Conservation (phyloP, 208 protist genomes). For the Tritrichomonas musculus region DNA sequence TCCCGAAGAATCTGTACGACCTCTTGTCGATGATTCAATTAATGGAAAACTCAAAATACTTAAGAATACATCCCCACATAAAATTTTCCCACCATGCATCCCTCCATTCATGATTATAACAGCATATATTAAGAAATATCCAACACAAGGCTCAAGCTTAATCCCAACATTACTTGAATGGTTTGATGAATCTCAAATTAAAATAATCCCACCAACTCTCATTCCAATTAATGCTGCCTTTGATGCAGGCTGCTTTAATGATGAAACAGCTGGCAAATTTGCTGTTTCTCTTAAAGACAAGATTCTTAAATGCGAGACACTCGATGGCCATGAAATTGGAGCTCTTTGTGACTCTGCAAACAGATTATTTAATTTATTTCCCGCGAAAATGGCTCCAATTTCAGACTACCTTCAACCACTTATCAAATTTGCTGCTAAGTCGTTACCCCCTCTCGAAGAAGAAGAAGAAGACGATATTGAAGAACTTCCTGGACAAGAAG, state of each 20-base stretch:
- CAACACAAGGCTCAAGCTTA: neutral
- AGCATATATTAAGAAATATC: neutral
- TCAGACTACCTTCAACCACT: neutral
- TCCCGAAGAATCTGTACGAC: neutral
- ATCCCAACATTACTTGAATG: neutral
- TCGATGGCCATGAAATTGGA: neutral
- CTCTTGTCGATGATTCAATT: neutral
- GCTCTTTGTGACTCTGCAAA: neutral
- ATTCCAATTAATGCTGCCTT: neutral
- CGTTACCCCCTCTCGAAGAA: neutral
- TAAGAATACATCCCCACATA: no score
- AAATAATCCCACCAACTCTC: neutral
- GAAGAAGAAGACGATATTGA: neutral
- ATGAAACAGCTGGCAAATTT: neutral
- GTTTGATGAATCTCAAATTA: neutral
- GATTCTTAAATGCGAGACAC: neutral
- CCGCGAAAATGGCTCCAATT: neutral
- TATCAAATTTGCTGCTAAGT: neutral
- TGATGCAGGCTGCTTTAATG: neutral
- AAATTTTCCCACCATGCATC: neutral
- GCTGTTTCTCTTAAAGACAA: neutral
- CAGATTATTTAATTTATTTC: neutral
- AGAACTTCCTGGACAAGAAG: neutral
- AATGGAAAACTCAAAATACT: neutral
- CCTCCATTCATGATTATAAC: neutral